Percentiles rank a stretch among this genome's conserved stretches.
Conservation (phyloP, 1,284 basidiomycete genomes). For the Sanguinoderma infundibulare region DNA sequence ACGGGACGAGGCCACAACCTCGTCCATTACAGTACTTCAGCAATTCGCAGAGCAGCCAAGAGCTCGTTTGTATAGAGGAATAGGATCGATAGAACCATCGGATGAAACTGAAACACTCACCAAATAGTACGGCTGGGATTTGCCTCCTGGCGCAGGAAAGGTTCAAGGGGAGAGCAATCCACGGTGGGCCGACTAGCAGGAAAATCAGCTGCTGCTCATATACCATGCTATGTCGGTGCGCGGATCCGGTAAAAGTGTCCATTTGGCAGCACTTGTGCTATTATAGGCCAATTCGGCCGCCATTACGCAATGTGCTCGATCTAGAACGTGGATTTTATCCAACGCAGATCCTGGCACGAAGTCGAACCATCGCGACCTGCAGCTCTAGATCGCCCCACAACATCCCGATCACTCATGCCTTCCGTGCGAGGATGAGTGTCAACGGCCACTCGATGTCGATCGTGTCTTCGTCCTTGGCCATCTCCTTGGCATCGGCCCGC, state of each 20-base stretch:
- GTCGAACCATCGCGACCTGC: neutral
- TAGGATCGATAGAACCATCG: neutral
- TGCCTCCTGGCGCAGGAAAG: neutral
- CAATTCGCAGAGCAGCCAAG: neutral
- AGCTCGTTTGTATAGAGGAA: neutral
- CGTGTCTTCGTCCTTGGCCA: slow-evolving; percentile 44
- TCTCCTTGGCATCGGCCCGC: slow-evolving; percentile 38
- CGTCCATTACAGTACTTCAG: neutral
- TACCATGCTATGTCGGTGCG: neutral
- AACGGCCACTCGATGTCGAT: slow-evolving; percentile 78
- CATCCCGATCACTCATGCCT: slow-evolving; percentile 16
- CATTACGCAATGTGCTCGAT: neutral
- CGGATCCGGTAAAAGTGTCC: neutral
- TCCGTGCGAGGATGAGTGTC: slow-evolving; percentile 60
- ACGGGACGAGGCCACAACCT: neutral
- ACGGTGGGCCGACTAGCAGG: no score
- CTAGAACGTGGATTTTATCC: neutral
- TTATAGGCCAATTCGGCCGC: neutral
- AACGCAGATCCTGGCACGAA: neutral
- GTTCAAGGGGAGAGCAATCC: no score
- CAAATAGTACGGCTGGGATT: neutral
- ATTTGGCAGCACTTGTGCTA: neutral
- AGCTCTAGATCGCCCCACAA: neutral
- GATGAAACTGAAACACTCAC: slow-evolving; percentile 4
- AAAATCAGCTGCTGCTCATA: neutral